Evolutionary conservation across 169 alveolate species (phyloP), one percentile per base, ranked within the genome.

Genomic region (Plasmodium knowlesi): DNA sequence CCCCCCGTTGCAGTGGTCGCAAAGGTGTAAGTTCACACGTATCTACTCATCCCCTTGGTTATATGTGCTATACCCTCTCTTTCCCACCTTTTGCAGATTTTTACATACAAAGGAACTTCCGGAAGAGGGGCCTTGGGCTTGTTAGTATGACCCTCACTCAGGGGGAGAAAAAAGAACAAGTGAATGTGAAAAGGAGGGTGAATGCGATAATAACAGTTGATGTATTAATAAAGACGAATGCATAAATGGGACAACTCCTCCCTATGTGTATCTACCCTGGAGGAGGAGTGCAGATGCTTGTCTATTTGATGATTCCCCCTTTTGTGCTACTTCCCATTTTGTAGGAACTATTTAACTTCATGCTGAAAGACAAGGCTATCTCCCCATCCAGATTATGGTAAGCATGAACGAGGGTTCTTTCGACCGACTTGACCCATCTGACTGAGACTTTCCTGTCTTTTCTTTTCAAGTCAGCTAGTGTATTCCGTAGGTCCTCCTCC

Each of bases 101-200:
- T 43, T 84, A 84, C 53, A 84, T 84, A 84, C 46, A 25, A 30
- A 46, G 50, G 12, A 19, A 41, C 25, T 84, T 84, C 54, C 92
- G 76, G 76, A 84, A 84, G 46, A 84, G 83, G 83, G 92, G 92
- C 50, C 84, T 84, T 12, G 92, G 92, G 76, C 72, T 84, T 9
- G 92, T 84, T 53, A 84, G 76, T 67, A 3, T 32, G 37, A 25
- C 76, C 39, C 30, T 5, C 30, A 67, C 34, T 5, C 28, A 19
- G 1, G 73, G 14, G 43, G 39, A 54, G 10, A 79, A 22, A 39
- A 80, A 12, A 43, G 73, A 53, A 39, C 5, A 39, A 39, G 46
- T 39, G 46, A 39, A 61, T 8, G 37, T 19, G 76, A n/a, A n/a
- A n/a, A n/a, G n/a, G n/a, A n/a, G n/a, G n/a, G 46, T 39, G 46